These are phyloP conservation scores for Sinapis alba DNA, from an alignment of 441 rosid genomes.

Conservation along the genomic window DNA sequence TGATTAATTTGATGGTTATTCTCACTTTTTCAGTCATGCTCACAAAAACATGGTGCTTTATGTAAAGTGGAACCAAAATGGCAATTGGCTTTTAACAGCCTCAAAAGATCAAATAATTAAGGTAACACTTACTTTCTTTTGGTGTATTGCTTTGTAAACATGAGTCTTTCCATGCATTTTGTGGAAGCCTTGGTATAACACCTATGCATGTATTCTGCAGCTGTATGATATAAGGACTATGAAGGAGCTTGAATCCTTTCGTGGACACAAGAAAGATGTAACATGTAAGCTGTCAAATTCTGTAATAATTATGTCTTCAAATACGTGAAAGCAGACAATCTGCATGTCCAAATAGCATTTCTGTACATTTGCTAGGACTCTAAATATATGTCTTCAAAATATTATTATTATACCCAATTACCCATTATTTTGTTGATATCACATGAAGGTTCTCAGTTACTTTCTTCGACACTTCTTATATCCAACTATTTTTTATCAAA, in stretches of 20 bases:
- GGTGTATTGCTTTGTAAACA: neutral
- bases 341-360: neutral
- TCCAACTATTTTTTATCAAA: slow-evolving; percentile 18
- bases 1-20: slow-evolving; percentile 25
- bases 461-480: slow-evolving; percentile 12
- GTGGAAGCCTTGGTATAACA: slow-evolving; percentile 21
- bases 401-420: slow-evolving; percentile 1
- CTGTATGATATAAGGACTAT: slow-evolving; percentile 95
- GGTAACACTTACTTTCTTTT: slow-evolving; percentile 45
- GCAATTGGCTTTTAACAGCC: slow-evolving; percentile 96
- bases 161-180: slow-evolving; percentile 4
- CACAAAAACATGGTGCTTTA: slow-evolving; percentile 96
- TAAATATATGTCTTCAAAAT: neutral
- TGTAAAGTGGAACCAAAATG: slow-evolving; percentile 98
- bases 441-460: neutral
- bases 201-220: slow-evolving; percentile 47
- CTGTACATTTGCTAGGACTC: slow-evolving; percentile 7
- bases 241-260: slow-evolving; percentile 99
- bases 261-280: slow-evolving; percentile 94
- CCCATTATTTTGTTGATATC: neutral
- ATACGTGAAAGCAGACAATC: neutral
- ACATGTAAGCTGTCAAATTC: slow-evolving; percentile 62
- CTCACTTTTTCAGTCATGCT: slow-evolving; percentile 75
- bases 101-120: slow-evolving; percentile 95
- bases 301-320: slow-evolving; percentile 20